Evolutionary conservation across 257 asterid species (phyloP), one percentile per base, ranked within the genome.

Genomic region (Scutellaria galericulata): DNA sequence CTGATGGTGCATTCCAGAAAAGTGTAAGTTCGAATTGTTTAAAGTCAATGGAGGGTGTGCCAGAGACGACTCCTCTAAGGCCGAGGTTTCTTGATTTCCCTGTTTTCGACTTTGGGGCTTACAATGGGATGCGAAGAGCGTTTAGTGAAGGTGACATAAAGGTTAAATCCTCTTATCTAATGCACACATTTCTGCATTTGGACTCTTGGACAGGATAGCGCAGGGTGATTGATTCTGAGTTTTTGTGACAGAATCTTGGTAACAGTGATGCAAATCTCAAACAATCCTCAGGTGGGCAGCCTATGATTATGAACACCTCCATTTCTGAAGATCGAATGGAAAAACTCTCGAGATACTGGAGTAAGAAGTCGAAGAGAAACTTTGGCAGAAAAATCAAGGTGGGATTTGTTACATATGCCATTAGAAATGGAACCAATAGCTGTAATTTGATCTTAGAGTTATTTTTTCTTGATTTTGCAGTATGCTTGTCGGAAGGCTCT

Each of bases 401-500:
- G 77, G 50, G 41, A 42, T 67, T 63, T 68, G 37, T 31, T 31
- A 31, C 37, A 2, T 4, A 15, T 46, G 7, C 14, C 20, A 40
- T 27, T 31, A 6, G 5, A 64, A 15, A 7, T 68, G 6, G 44
- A 10, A 64, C 70, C 27, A 46, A 41, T 22, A 18, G 52, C 74
- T 69, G 5, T 42, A 6, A 20, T 20, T 44, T 5, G 2, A 4
- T 20, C 18, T 27, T 9, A 18, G 6, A 31, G 53, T 40, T 56
- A 42, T 8, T 6, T 52, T 64, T 64, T 86, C 37, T 31, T 31
- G 0, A 31, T 31, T 31, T 31, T 1, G 37, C 37, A 92, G 98
- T 92, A 92, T 79, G 98, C 97, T 66, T 92, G 98, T 87, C 84
- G 98, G 93, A 92, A 92, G 82, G 97, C 90, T n/a, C 76, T 92